Percentiles rank a stretch among this genome's conserved stretches.
These are phyloP conservation scores for Termitomyces sp. DNA, from an alignment of 768 basidiomycete species.

Conservation along the genomic window DNA sequence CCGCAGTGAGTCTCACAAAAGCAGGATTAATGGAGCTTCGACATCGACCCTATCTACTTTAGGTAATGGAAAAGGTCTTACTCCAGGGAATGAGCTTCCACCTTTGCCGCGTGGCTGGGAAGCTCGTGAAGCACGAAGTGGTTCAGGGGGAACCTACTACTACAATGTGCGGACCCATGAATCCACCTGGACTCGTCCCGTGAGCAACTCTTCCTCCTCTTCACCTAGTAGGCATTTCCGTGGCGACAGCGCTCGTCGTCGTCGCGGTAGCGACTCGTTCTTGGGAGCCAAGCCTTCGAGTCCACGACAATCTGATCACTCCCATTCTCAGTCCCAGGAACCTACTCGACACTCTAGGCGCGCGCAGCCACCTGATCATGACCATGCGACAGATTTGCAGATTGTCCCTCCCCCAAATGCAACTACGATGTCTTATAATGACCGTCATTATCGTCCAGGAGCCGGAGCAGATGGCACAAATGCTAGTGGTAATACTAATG, in stretches of 20 bases:
- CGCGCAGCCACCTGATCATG: constrained; percentile 11
- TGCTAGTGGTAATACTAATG: constrained; percentile 17
- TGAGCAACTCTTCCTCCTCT: constrained; percentile 25
- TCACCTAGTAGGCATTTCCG: constrained; percentile 19
- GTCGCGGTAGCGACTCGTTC: constrained; percentile 22
- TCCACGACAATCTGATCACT: constrained; percentile 28
- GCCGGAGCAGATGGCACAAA: constrained; percentile 16
- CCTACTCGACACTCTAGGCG: constrained; percentile 17
- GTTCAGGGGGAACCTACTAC: constrained; percentile 46
- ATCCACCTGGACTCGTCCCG: constrained; percentile 57
- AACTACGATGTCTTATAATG: constrained; percentile 46
- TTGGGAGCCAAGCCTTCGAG: constrained; percentile 18
- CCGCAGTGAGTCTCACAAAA: constrained; percentile 35
- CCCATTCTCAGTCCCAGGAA: constrained; percentile 25
- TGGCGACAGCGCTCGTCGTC: constrained; percentile 21
- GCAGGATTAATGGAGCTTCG: constrained; percentile 26
- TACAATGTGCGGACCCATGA: constrained; percentile 55
- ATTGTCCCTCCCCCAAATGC: constrained; percentile 9
- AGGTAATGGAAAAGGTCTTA: constrained; percentile 17
- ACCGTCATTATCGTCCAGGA: constrained; percentile 64
- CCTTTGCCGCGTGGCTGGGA: constrained; percentile 62
- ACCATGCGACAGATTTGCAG: constrained; percentile 13
- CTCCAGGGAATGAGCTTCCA: constrained; percentile 19
- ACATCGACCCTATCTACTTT: constrained; percentile 23
- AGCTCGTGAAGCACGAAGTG: constrained; percentile 46